Evolutionary conservation across 257 asterid genomes (phyloP), one percentile per base, ranked within the genome.

Genomic region (Anisodus acutangulus): DNA sequence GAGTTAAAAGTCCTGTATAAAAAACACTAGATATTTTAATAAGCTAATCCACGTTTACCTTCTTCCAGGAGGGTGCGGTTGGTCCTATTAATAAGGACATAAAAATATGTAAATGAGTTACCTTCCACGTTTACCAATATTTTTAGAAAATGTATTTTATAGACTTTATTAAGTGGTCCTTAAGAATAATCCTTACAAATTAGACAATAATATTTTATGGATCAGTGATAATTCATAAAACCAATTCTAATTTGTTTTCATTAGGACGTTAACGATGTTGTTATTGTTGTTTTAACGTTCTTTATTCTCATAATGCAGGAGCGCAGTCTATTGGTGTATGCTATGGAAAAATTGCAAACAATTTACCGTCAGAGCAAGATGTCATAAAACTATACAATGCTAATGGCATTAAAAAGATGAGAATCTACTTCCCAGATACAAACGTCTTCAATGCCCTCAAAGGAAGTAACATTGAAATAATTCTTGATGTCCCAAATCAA

Each of bases 281-380:
- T 2, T 41, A 41, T 41, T 41, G 6, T 15, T 41, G n/a, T 5
- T 47, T 11, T 72, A 9, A 47, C 0, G 2, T 43, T 16, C 35
- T 4, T 10, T 9, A 19, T n/a, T 9, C 35, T 10, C 9, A 68
- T 71, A 31, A 1, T 39, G 83, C 59, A 55, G 87, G 53, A 4
- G 90, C 87, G 10, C 69, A 88, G 1, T 51, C 87, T 3, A 45
- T 82, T 3, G 90, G 91, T 22, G 90, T 86, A 4, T 86, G 88
- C 74, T 84, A 84, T 43, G 93, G 93, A 51, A 68, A 57, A 37
- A 15, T 45, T 3, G 92, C 85, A 9, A 47, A 83, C 26, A 87
- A 86, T 26, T 87, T 91, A 49, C 94, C 92, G 9, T 31, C 89
- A 1, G 67, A 79, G 5, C 9, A n/a, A 9, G 90, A 88, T 12